A percentile compares a stretch with the other conserved stretches of the same genome.
Conservation (phyloP, 805 yeast genomes). For the Yueomyces sinensis region DNA sequence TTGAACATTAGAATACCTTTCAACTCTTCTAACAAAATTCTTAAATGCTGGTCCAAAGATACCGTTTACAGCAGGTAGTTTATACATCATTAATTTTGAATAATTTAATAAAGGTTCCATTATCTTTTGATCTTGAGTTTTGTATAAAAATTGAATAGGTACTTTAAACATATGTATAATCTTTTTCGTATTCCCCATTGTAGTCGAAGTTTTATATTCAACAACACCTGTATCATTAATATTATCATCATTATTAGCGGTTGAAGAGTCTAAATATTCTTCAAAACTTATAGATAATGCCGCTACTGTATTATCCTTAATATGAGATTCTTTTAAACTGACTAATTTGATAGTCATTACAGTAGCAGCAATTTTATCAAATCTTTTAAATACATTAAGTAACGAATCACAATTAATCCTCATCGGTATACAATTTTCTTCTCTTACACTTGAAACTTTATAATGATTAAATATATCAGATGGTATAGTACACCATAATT, state of each 20-base stretch:
- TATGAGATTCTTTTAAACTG: conserved; percentile 19
- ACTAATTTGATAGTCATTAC: conserved; percentile 18
- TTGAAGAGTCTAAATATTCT: conserved; percentile 12
- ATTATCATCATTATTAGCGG: conserved; percentile 3
- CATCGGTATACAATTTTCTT: conserved; percentile 18
- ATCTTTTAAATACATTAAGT: conserved; percentile 18
- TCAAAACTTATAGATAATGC: conserved; percentile 20
- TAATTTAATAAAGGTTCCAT: conserved; percentile 50
- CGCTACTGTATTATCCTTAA: conserved; percentile 13
- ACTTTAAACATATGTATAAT: conserved; percentile 56
- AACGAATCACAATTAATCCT: conserved; percentile 22
- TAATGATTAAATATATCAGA: conserved; percentile 18
- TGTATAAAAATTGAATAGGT: conserved; percentile 52
- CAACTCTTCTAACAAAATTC: conserved; percentile 46
- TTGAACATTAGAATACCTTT: conserved; percentile 47
- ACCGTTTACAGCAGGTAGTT: conserved; percentile 22
- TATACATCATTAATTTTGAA: conserved; percentile 43
- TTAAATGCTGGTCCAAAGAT: conserved; percentile 31
- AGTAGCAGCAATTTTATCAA: conserved; percentile 17
- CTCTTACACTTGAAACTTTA: conserved; percentile 16
- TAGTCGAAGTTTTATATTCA: conserved; percentile 1
- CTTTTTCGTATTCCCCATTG: conserved; percentile 15
- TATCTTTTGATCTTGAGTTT: conserved; percentile 37
- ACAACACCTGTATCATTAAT: not conserved
- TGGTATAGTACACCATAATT: conserved; percentile 23